phyloP scores from a whole-genome alignment of 306 rosid genomes.

The Fragaria ananassa region DNA sequence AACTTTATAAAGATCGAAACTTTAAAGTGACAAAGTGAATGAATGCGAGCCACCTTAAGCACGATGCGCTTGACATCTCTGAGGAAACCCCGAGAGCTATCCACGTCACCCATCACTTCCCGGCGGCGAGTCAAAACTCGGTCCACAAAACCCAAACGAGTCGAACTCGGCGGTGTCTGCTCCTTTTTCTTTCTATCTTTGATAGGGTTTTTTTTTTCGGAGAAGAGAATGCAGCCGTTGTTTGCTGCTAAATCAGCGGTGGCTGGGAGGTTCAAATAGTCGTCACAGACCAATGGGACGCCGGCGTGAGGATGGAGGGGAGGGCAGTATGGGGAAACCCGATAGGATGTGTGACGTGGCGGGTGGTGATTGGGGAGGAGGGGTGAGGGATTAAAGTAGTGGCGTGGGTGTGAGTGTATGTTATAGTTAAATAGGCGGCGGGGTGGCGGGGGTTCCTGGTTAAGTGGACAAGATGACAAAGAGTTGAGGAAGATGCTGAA shows the following conservation, averaged over 20 bases:
- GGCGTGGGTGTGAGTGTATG: not conserved
- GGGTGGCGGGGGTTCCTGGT: not conserved
- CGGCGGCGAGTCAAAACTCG: conserved; percentile 21
- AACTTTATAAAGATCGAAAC: not conserved
- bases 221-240: conserved; percentile 1
- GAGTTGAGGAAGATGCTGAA: not conserved
- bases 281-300: not conserved
- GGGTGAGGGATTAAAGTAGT: not conserved
- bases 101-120: conserved; percentile 32
- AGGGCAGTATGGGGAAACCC: not conserved
- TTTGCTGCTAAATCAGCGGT: not conserved
- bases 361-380: not conserved
- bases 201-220: not conserved
- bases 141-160: not conserved
- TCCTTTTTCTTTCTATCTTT: not conserved
- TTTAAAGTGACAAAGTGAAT: conserved; percentile 2
- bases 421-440: not conserved
- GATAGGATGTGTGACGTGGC: not conserved
- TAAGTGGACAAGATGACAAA: conserved; percentile 14
- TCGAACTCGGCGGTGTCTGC: conserved; percentile 19
- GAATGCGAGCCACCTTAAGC: conserved; percentile 48
- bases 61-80: conserved; percentile 62
- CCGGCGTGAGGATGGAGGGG: not conserved
- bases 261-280: not conserved
- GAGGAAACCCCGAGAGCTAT: conserved; percentile 61